Percentiles rank a stretch among this genome's conserved stretches.
phyloP scores from a whole-genome alignment of 2,329 filamentous ascomycete species.

The Colletotrichum lupini region DNA sequence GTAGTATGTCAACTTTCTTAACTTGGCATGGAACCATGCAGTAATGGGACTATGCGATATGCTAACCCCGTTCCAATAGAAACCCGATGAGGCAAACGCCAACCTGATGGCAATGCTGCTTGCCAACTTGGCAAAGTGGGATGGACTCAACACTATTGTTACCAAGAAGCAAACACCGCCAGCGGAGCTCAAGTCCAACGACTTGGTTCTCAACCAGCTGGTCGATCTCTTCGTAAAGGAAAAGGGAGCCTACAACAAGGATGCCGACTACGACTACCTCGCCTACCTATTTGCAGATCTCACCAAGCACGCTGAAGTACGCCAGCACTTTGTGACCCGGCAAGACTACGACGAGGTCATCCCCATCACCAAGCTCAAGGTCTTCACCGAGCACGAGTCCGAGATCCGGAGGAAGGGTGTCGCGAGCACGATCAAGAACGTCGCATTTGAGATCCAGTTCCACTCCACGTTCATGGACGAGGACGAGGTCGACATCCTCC shows the following conservation, averaged over 20 bases:
- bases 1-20: constrained; percentile 67
- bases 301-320: constrained; percentile 80
- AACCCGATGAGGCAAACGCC: constrained; percentile 80
- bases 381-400: constrained; percentile 92
- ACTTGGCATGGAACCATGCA: constrained; percentile 19
- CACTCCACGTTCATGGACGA: constrained; percentile 79
- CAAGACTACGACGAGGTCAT: constrained; percentile 85
- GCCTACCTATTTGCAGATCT: constrained; percentile 95
- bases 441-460: constrained; percentile 81
- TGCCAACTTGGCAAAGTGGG: constrained; percentile 88
- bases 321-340: constrained; percentile 78
- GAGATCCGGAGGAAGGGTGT: constrained; percentile 90
- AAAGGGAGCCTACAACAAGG: constrained; percentile 82
- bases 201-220: constrained; percentile 85
- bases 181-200: constrained; percentile 76
- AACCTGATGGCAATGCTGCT: constrained; percentile 91
- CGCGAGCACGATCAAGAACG: constrained; percentile 95
- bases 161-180: constrained; percentile 75
- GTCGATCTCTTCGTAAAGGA: constrained; percentile 96
- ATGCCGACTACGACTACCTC: constrained; percentile 91
- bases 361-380: constrained; percentile 91
- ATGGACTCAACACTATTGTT: constrained; percentile 76
- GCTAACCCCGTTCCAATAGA: constrained; percentile 53
- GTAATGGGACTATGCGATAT: neutral
- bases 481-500: constrained; percentile 81